Evolutionary conservation across 192 early-diverging fungal genomes (phyloP).

Genomic region (Allomyces arbusculus): DNA sequence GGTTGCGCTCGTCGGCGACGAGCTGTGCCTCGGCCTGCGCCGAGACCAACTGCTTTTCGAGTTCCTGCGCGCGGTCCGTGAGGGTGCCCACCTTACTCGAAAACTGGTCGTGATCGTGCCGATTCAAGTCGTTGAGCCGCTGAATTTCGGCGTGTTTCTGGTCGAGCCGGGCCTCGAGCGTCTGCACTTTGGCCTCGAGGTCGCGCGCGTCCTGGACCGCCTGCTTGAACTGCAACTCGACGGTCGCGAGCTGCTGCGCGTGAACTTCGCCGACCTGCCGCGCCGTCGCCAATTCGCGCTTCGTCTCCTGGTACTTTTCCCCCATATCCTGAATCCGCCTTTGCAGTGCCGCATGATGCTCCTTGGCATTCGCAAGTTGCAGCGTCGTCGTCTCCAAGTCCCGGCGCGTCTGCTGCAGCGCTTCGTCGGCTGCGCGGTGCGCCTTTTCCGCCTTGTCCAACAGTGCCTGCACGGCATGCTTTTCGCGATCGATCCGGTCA

Average conservation of each 20-base stretch:
- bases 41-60: not conserved
- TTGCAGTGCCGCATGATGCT: not conserved
- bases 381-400: not conserved
- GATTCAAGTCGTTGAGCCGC: not conserved
- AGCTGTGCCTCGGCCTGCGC: not conserved
- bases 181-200: not conserved
- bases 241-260: not conserved
- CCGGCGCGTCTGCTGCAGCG: not conserved
- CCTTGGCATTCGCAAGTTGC: not conserved
- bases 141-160: not conserved
- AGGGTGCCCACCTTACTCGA: not conserved
- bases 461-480: not conserved
- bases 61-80: not conserved
- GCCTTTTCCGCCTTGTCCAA: not conserved
- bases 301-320: not conserved
- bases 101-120: not conserved
- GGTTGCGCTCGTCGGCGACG: not conserved
- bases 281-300: not conserved
- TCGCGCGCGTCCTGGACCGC: not conserved
- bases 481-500: not conserved
- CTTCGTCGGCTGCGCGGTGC: not conserved
- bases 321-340: not conserved
- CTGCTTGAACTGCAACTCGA: not conserved
- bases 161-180: not conserved
- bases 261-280: not conserved